Evolutionary conservation across 345 rosid species (phyloP), one percentile per base, ranked within the genome.

Genomic region (Kernera saxatilis): DNA sequence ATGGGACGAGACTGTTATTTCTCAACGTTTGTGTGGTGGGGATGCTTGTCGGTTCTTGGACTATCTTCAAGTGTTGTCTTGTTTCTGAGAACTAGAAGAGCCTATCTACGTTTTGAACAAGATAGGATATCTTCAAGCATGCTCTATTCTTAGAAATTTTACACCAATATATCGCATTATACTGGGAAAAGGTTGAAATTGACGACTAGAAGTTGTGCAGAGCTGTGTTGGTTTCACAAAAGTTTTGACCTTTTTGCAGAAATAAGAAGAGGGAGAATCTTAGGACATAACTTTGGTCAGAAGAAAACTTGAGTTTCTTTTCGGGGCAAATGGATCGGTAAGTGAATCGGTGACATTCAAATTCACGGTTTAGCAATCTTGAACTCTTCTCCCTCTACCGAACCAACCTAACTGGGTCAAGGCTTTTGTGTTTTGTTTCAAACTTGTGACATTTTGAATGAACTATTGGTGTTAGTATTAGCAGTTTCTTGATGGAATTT

Each of bases 11-110:
- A 75, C 8, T 93, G 98, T 77, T 93, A 93, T 71, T 70, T 83
- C 81, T 69, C 83, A 10, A 89, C 98, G 10, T 93, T 93, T 79
- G 68, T 89, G 56, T 71, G 84, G 91, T 93, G 98, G 96, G 98
- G 97, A 23, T 83, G 91, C 84, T 58, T 93, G 29, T 87, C 97
- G 19, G 64, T 91, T 23, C 7, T 87, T 22, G 98, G 98, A 10
- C 75, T 93, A 50, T 78, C 50, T 61, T 87, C 80, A 11, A 89
- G 91, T 49, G 64, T 86, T 70, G 74, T 88, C 27, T 75, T 93
- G 59, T 93, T 88, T 77, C 63, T 86, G 40, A 87, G 97, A 79
- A 93, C 98, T 8, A 89, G 82, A 72, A 77, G 78, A 30, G 96
- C 97, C 17, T 93, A 91, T 51, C 83, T 84, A 55, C 87, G 78